Percentiles rank a stretch among this genome's conserved stretches.
phyloP scores from a whole-genome alignment of 805 yeast species.

The Wickerhamomyces hampshirensis region DNA sequence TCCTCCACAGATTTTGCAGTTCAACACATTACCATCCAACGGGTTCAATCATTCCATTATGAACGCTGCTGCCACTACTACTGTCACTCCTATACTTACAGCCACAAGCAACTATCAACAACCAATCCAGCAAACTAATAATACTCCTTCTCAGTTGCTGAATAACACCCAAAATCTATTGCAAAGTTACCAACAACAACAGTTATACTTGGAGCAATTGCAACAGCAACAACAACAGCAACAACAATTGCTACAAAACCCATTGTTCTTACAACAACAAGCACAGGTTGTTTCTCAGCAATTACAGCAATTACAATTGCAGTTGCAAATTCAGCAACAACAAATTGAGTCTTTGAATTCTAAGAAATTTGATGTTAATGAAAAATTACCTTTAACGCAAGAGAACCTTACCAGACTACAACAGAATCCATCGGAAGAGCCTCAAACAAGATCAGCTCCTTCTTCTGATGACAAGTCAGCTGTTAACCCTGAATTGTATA shows the following conservation, averaged over 20 bases:
- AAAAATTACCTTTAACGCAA: slow-evolving; percentile 20
- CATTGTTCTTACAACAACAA: slow-evolving; percentile 23
- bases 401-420: slow-evolving; percentile 21
- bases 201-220: slow-evolving; percentile 16
- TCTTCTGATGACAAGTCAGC: slow-evolving; percentile 10
- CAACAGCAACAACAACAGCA: slow-evolving; percentile 19
- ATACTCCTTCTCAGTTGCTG: slow-evolving; percentile 4
- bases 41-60: background rate
- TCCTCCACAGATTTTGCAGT: slow-evolving; percentile 8
- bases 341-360: slow-evolving; percentile 26
- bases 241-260: slow-evolving; percentile 17
- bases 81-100: slow-evolving; percentile 1
- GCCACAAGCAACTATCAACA: slow-evolving; percentile 1
- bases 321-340: slow-evolving; percentile 26
- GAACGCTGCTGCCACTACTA: slow-evolving; percentile 1
- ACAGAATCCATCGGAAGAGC: slow-evolving; percentile 7
- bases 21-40: slow-evolving; percentile 4
- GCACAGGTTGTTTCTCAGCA: slow-evolving; percentile 23
- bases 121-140: slow-evolving; percentile 1
- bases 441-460: slow-evolving; percentile 6
- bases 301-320: slow-evolving; percentile 22
- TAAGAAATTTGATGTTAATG: slow-evolving; percentile 9
- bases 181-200: slow-evolving; percentile 20
- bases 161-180: slow-evolving; percentile 13
- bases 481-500: slow-evolving; percentile 62